Conservation (phyloP, 306 rosid genomes). For the Cucumis melo region DNA sequence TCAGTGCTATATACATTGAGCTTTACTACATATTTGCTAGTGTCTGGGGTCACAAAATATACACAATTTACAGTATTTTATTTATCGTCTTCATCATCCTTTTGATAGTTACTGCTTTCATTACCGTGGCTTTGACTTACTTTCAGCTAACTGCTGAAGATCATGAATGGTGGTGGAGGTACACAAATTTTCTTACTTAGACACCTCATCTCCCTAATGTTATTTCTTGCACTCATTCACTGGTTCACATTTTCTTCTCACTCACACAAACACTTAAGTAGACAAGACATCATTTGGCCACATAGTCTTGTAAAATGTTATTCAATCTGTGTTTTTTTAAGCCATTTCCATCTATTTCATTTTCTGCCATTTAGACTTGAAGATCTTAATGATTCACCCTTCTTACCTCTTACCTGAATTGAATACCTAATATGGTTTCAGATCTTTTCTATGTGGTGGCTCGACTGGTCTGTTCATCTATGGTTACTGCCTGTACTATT, state of each 20-base stretch:
- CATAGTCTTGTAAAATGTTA: not conserved
- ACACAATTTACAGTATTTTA: too few species aligned
- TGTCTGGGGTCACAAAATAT: too few species aligned
- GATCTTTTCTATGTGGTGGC: constrained; percentile 96
- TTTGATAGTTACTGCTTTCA: too few species aligned
- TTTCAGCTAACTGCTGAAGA: too few species aligned
- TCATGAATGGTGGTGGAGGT: too few species aligned
- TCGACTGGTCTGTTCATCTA: constrained; percentile 96
- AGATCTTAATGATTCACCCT: not conserved
- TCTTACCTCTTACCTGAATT: not conserved
- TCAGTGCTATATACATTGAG: too few species aligned
- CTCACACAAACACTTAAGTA: not conserved
- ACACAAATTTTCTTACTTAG: not conserved
- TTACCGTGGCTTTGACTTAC: too few species aligned
- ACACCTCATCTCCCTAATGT: not conserved
- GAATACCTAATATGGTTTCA: constrained; percentile 14
- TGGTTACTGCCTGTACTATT: constrained; percentile 90
- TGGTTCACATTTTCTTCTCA: not conserved
- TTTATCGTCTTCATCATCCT: too few species aligned
- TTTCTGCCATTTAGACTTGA: not conserved
- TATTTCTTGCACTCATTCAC: not conserved
- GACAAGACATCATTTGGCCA: not conserved
- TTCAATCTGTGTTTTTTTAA: not conserved
- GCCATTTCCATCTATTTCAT: not conserved
- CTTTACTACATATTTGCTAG: too few species aligned